Conservation (phyloP, 768 basidiomycete species). For the Trametes cingulata region DNA sequence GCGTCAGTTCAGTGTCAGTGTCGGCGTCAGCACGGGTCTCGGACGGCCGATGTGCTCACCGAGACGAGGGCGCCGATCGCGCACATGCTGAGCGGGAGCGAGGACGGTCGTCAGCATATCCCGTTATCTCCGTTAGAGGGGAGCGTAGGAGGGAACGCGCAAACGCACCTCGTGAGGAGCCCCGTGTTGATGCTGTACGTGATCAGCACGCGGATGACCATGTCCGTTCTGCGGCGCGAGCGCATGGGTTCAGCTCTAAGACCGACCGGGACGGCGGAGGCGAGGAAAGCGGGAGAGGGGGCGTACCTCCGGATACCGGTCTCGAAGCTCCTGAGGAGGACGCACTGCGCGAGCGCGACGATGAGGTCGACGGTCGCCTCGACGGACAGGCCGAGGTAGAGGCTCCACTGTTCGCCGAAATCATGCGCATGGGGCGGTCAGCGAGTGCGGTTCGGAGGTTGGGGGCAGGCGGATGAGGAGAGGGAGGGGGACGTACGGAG, state of each 20-base stretch:
- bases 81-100: constrained; percentile 14
- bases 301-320: constrained; percentile 20
- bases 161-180: constrained; percentile 18
- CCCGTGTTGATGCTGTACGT: constrained; percentile 23
- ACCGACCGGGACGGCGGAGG: no score
- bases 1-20: background rate
- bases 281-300: background rate
- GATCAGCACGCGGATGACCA: constrained; percentile 12
- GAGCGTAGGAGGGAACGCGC: no score
- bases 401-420: constrained; percentile 15
- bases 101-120: no score
- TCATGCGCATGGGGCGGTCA: background rate
- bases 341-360: constrained; percentile 17
- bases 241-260: background rate
- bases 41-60: background rate
- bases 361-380: constrained; percentile 16
- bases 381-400: constrained; percentile 18
- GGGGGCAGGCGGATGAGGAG: background rate
- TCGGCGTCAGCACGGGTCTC: no score
- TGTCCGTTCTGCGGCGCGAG: constrained; percentile 13
- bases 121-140: no score
- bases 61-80: constrained; percentile 20
- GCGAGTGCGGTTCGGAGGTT: no score
- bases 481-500: constrained; percentile 1
- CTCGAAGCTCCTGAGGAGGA: constrained; percentile 13